phyloP scores from a whole-genome alignment of 2,329 filamentous ascomycete species.

The Aplosporella prunicola region DNA sequence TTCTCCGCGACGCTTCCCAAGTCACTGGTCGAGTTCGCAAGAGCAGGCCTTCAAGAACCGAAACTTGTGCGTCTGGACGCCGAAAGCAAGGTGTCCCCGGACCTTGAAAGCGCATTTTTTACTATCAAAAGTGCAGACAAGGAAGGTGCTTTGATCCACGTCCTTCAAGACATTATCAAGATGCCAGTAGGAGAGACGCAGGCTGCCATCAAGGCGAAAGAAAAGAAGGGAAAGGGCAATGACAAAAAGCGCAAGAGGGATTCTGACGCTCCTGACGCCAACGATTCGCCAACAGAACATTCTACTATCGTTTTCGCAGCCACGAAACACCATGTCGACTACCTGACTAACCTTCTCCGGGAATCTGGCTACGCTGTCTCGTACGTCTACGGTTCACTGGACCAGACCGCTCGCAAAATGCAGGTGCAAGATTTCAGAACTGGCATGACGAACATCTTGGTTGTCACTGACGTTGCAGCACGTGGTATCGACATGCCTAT shows the following conservation, averaged over 20 bases:
- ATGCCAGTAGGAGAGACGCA: constrained; percentile 64
- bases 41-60: constrained; percentile 86
- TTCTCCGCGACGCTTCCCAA: constrained; percentile 95
- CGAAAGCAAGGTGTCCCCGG: constrained; percentile 91
- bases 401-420: constrained; percentile 84
- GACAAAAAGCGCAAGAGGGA: constrained; percentile 73
- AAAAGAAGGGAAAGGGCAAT: constrained; percentile 43
- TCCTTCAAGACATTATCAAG: constrained; percentile 85
- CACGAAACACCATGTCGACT: constrained; percentile 97
- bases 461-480: constrained; percentile 93
- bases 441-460: constrained; percentile 78
- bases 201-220: constrained; percentile 35
- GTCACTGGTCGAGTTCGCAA: constrained; percentile 89
- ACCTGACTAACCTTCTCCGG: constrained; percentile 70
- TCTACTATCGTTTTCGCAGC: constrained; percentile 93
- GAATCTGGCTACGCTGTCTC: constrained; percentile 80
- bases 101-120: constrained; percentile 93
- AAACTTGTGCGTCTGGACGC: constrained; percentile 83
- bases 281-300: constrained; percentile 70
- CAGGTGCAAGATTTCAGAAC: constrained; percentile 84
- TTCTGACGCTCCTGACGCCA: constrained; percentile 40
- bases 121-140: constrained; percentile 87
- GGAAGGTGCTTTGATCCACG: constrained; percentile 80
- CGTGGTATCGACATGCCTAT: constrained; percentile 97
- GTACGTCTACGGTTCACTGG: constrained; percentile 87